Base-by-base conservation (phyloP, 345 rosid genomes). In the Gossypium stocksii region DNA sequence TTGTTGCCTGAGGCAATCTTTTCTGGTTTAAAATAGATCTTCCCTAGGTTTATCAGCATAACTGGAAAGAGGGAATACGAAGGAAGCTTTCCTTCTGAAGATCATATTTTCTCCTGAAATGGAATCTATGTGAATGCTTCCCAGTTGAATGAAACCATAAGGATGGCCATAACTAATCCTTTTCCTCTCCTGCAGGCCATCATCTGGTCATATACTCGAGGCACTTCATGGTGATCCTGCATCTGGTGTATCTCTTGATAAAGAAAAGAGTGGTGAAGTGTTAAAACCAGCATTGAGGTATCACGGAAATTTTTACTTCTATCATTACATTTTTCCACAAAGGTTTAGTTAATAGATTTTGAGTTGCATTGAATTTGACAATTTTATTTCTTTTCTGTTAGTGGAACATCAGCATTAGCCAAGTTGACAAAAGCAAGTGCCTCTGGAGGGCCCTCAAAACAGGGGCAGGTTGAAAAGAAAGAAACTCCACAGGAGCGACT, bases 401-500 rank as follows among this genome's bases (percentile, higher is more conserved):
- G 99, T 81, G 79, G 87, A 38, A 82, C 92, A n/a, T 80, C 94
- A 52, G 93, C 90, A 59, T 72, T 91, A 66, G 86, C 97, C 43
- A 95, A 95, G 87, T 87, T 91, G 75, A 84, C 94, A 15, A 91
- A 91, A 82, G 82, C 84, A 73, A 82, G 83, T 71, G 29, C 80
- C 20, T 85, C 87, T 63, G 86, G 86, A 5, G 90, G 86, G 8
- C 76, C 89, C 52, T 77, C 74, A 54, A 95, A 93, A 82, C 97
- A 85, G 77, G 80, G 64, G 12, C 85, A 59, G 68, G 89, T 76
- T 38, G 98, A 83, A 83, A 93, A 93, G 86, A 93, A 88, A 70
- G 99, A 96, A 85, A 96, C 98, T 76, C 99, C 98, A 4, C 99
- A 96, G 82, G 99, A 96, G 82, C 89, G 97, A 59, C 84, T 96